Evolutionary conservation across 208 protist genomes (phyloP), one percentile per base, ranked within the genome.

Genomic region (Acanthamoeba lenticulata): DNA sequence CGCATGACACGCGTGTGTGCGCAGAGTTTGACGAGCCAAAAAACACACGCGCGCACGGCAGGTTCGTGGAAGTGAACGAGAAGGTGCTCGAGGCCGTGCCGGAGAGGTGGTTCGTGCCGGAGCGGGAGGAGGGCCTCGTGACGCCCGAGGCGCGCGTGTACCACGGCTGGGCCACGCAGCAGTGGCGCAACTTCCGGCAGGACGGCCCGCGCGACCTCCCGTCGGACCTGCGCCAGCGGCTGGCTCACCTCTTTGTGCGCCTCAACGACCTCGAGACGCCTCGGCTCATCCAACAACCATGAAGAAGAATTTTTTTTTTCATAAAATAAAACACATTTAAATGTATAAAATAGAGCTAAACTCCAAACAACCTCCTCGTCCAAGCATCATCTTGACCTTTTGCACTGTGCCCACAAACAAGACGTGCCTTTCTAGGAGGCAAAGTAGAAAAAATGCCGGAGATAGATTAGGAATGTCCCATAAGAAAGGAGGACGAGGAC

Each of bases 191-290:
- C 36, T 77, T 77, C 67, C 36, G 42, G 67, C 13, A 17, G 19
- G 67, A 79, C 38, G 67, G 67, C 38, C 67, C 65, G 67, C 67
- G 67, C 11, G 67, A 79, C 27, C 67, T 79, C 27, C 67, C 67
- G 2, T 1, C 11, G 27, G 67, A 79, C 27, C 38, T 38, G 34
- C 67, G 32, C 19, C 67, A 79, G 24, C 67, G 67, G 36, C 38
- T 79, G 67, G 67, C 67, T 15, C 67, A 79, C 67, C 38, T 79
- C 67, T 79, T 79, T 21, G 67, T 29, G 3, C 67, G 67, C 7
- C 38, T 79, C 19, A 79, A 79, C 67, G 67, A 79, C 67, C 67
- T 79, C 67, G 67, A 79, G 38, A 79, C 38, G 38, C 67, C 67
- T 29, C 67, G 67, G 9, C 67, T 60, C 52, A 60, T 60, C 52